Percentiles rank a stretch among this genome's conserved stretches.
These are phyloP conservation scores for Ceratobasidium sp. DNA, from an alignment of 1,284 basidiomycete genomes.

Conservation along the genomic window DNA sequence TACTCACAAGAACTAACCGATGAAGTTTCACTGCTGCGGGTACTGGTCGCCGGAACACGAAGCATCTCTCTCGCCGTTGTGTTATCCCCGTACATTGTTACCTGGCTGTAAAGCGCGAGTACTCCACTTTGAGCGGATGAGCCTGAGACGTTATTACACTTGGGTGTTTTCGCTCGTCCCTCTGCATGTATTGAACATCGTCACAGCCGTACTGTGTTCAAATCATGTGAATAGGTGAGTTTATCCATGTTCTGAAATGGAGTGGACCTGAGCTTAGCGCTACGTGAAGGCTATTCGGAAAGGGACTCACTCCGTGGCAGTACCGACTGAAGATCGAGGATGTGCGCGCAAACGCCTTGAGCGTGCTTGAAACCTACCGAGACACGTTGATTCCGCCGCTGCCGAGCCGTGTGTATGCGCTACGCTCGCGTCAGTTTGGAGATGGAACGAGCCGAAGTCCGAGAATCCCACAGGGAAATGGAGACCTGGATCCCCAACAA, in stretches of 20 bases:
- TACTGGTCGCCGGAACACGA: conserved; percentile 77
- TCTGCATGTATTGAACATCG: conserved; percentile 74
- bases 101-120: conserved; percentile 80
- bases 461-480: conserved; percentile 26
- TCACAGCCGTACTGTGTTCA: conserved; percentile 74
- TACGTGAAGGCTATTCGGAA: conserved; percentile 66
- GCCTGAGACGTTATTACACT: conserved; percentile 70
- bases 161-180: conserved; percentile 76
- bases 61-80: conserved; percentile 71
- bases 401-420: conserved; percentile 39
- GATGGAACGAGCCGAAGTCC: conserved; percentile 41
- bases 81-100: conserved; percentile 75
- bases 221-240: conserved; percentile 76
- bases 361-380: conserved; percentile 46
- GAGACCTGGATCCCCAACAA: neutral
- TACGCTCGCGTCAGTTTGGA: conserved; percentile 26
- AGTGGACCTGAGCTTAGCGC: neutral
- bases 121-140: conserved; percentile 70
- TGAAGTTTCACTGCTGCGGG: conserved; percentile 75
- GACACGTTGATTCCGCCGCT: conserved; percentile 35
- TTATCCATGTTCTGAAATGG: neutral
- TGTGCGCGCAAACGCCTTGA: conserved; percentile 62
- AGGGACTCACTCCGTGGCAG: conserved; percentile 75
- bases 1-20: neutral
- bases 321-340: conserved; percentile 72